A percentile compares a stretch with the other conserved stretches of the same genome.
Evolutionary conservation across 2,329 filamentous ascomycete species (phyloP).

Genomic region (Ophiostoma sp.): DNA sequence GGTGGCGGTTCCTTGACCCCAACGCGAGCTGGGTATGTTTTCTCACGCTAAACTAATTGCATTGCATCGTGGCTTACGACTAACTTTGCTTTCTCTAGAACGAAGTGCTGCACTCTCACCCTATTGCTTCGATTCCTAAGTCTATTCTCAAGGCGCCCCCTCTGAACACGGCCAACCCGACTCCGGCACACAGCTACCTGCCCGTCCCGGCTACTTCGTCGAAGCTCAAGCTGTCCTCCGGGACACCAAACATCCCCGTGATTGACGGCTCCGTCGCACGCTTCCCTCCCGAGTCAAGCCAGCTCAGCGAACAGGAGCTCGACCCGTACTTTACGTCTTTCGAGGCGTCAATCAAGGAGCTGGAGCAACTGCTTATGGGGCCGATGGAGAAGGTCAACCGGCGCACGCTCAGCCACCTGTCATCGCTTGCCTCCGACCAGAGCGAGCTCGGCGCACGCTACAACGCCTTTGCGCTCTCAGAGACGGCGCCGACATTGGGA

Average conservation of each 20-base stretch:
- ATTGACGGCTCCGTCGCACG: constrained; percentile 45
- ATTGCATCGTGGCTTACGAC: neutral
- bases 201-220: constrained; percentile 83
- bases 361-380: constrained; percentile 83
- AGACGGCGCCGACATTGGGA: constrained; percentile 83
- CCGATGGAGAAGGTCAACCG: constrained; percentile 97
- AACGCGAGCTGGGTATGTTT: constrained; percentile 91
- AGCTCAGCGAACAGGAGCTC: constrained; percentile 81
- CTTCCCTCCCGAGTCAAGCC: constrained; percentile 77
- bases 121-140: constrained; percentile 88
- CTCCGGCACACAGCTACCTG: constrained; percentile 80
- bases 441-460: constrained; percentile 93
- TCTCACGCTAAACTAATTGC: no score
- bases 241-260: constrained; percentile 25
- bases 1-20: constrained; percentile 96
- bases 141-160: constrained; percentile 94
- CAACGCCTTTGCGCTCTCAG: constrained; percentile 94
- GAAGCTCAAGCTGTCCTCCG: constrained; percentile 68
- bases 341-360: constrained; percentile 85
- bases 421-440: constrained; percentile 79
- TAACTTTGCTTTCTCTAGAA: constrained; percentile 56
- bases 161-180: constrained; percentile 89
- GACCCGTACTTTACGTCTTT: constrained; percentile 96
- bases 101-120: constrained; percentile 92
- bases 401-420: constrained; percentile 80